These are phyloP conservation scores for Herpetomonas samuelpessoai DNA, from an alignment of 208 protist species.

Conservation along the genomic window DNA sequence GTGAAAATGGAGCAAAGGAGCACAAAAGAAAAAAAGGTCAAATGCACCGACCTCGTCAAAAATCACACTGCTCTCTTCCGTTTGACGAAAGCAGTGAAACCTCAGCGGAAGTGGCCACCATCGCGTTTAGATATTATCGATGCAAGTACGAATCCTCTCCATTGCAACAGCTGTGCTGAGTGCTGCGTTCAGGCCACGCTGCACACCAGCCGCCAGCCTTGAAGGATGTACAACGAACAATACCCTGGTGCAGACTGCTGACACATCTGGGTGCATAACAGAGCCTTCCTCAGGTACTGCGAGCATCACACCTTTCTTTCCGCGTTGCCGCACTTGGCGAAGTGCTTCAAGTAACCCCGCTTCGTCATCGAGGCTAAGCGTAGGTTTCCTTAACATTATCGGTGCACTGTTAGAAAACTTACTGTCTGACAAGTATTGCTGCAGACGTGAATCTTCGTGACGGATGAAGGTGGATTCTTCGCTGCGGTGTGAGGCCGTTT, in stretches of 20 bases:
- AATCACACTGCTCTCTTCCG: no score
- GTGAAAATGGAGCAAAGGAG: not conserved
- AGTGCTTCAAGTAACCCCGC: not conserved
- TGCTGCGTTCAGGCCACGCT: not conserved
- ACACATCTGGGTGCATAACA: not conserved
- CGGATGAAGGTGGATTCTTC: slow-evolving; percentile 1
- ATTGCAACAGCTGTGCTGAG: not conserved
- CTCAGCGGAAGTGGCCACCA: not conserved
- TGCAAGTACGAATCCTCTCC: not conserved
- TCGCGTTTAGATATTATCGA: not conserved
- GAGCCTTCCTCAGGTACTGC: not conserved
- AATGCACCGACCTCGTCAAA: no score
- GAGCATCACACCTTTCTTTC: not conserved
- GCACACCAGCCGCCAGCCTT: not conserved
- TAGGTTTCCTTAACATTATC: no score
- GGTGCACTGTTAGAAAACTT: no score
- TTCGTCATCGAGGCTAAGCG: not conserved
- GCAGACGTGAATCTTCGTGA: not conserved
- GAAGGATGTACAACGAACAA: not conserved
- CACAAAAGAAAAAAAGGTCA: not conserved
- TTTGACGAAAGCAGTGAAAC: no score
- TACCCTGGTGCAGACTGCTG: not conserved
- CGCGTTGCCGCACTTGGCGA: not conserved
- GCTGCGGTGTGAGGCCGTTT: no score
- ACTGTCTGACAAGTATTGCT: no score